Base-by-base conservation (phyloP, 371 early-diverging fungal species). In the Choanephora cucurbitarum region DNA sequence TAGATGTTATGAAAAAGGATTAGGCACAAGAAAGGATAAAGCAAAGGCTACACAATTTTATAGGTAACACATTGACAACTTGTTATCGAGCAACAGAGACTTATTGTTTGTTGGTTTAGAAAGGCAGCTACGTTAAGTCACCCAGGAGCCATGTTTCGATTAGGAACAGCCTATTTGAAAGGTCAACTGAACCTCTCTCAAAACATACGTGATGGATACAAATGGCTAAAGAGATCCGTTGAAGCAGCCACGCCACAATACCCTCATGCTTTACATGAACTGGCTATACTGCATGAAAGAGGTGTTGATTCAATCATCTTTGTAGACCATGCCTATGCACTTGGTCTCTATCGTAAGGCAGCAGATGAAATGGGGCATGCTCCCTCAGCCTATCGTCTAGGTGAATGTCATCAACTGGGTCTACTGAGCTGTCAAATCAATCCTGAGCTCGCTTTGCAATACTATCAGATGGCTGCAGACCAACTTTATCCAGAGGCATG, bases 401-500 rank as follows among this genome's bases (percentile, higher is more conserved):
- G 93, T 13, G 88, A 86, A 62, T 92, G 93, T 57, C 92, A 91
- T 62, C 94, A 94, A 65, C 84, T 80, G 52, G 85, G 84, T 28
- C 61, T 67, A 28, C 78, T 95, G 3, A 80, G 75, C 14, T 86
- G 90, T 31, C 67, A 75, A 0, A 55, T 73, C n/a, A 90, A 95
- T 69, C 84, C 94, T 1, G 68, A 72, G 41, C 59, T 85, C 4
- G 90, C 91, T 5, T 85, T 95, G 37, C 84, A 80, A 19, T 90
- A 82, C 58, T 95, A 94, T 65, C 79, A 80, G 50, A 75, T 85
- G 15, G 97, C 98, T 0, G 95, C 97, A 2, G 85, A 91, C 47
- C 89, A 90, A 47, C 91, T 90, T 28, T 87, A 97, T 57, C 87
- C 91, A 5, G 94, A 96, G 46, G 93, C 97, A 19, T 90, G 94